These are phyloP conservation scores for Bauhinia variegata DNA, from an alignment of 306 rosid species.

Conservation along the genomic window DNA sequence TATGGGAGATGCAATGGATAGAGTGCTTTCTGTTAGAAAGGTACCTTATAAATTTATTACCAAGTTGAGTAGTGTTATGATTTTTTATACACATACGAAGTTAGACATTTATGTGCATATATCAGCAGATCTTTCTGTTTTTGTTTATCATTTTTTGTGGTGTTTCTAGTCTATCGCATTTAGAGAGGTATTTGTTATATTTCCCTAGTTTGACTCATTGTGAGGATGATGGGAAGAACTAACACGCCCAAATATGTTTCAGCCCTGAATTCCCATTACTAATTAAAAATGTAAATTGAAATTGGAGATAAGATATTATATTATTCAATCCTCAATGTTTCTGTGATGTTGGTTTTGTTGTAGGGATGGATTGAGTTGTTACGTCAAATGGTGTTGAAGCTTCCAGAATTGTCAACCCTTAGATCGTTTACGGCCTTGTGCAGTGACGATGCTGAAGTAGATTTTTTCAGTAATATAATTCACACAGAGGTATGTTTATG, in stretches of 20 bases:
- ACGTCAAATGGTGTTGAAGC: conserved; percentile 79
- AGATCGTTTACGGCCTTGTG: conserved; percentile 58
- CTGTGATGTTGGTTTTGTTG: conserved; percentile 36
- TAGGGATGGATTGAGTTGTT: conserved; percentile 90
- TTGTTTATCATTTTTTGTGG: neutral
- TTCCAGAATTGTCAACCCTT: conserved; percentile 69
- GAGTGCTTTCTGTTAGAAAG: conserved; percentile 60
- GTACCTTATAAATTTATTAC: conserved; percentile 42
- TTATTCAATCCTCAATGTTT: conserved; percentile 27
- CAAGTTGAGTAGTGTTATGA: conserved; percentile 8
- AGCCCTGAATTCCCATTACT: neutral
- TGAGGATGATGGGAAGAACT: conserved; percentile 3
- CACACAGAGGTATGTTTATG: conserved; percentile 69
- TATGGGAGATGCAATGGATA: conserved; percentile 78
- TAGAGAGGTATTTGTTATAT: conserved; percentile 13
- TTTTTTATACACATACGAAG: conserved; percentile 10
- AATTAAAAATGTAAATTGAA: neutral
- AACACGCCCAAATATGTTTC: neutral
- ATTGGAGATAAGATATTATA: conserved; percentile 1
- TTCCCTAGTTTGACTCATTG: conserved; percentile 30
- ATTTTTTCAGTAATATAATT: conserved; percentile 75
- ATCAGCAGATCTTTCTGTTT: neutral
- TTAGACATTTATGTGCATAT: conserved; percentile 25
- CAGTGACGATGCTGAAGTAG: conserved; percentile 67
- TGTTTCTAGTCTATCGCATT: neutral